Conservation (phyloP, 768 basidiomycete species). For the Serendipita sp. region DNA sequence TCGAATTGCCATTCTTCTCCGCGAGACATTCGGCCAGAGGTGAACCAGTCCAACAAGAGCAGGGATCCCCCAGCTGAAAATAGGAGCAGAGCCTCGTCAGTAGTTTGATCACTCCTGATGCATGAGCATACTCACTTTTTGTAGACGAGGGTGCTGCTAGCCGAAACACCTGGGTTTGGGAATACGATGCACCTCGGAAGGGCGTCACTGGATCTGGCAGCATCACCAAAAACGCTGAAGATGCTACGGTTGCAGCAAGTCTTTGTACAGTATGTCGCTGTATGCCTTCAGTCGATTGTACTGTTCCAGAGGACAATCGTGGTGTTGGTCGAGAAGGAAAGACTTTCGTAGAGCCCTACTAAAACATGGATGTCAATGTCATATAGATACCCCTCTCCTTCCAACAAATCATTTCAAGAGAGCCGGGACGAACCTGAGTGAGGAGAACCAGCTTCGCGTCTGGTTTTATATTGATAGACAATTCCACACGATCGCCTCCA, state of each 20-base stretch:
- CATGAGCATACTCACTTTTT: background rate
- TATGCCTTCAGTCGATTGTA: background rate
- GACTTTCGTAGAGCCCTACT: slow-evolving; percentile 83
- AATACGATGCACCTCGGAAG: slow-evolving; percentile 68
- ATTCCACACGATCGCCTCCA: slow-evolving; percentile 55
- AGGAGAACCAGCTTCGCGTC: slow-evolving; percentile 51
- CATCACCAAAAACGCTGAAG: slow-evolving; percentile 47
- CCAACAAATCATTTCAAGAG: background rate
- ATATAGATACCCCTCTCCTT: too few relatives aligned
- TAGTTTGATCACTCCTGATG: background rate
- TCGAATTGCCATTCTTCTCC: slow-evolving; percentile 87
- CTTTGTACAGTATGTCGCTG: slow-evolving; percentile 37
- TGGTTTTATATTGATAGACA: slow-evolving; percentile 43
- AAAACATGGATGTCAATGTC: background rate
- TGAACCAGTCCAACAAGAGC: slow-evolving; percentile 79
- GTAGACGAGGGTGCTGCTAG: slow-evolving; percentile 23
- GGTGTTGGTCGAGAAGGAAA: slow-evolving; percentile 64
- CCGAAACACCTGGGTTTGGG: slow-evolving; percentile 65
- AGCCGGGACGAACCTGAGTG: slow-evolving; percentile 49
- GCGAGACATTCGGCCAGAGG: slow-evolving; percentile 64
- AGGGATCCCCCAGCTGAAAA: slow-evolving; percentile 32
- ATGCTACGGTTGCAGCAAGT: slow-evolving; percentile 38
- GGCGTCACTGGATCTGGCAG: slow-evolving; percentile 90
- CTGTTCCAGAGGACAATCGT: slow-evolving; percentile 17
- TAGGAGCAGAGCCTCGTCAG: background rate